A percentile compares a stretch with the other conserved stretches of the same genome.
Evolutionary conservation across 345 rosid species (phyloP).

Genomic region (Reutealis trisperma): DNA sequence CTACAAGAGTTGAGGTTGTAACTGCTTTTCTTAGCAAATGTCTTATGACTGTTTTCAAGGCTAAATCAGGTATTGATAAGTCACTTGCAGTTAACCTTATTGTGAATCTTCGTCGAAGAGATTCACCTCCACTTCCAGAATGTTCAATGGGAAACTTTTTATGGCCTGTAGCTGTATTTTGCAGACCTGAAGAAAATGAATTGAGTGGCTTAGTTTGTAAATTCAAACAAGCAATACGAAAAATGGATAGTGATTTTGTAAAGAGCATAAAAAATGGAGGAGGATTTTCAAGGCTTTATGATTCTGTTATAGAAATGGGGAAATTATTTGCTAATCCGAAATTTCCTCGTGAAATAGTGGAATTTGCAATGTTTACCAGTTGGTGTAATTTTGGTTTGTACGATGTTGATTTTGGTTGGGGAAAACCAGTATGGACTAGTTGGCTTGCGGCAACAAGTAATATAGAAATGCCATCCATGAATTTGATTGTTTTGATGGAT

Average conservation of each 20-base stretch:
- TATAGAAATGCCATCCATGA: background rate
- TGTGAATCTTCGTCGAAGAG: constrained; percentile 35
- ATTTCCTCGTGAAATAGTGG: background rate
- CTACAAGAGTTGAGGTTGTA: constrained; percentile 48
- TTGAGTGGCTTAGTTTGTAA: constrained; percentile 1
- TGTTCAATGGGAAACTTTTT: constrained; percentile 43
- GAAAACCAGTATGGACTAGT: constrained; percentile 25
- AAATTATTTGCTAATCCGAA: background rate
- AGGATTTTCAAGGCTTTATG: background rate
- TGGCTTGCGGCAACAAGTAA: background rate
- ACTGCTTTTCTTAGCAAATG: constrained; percentile 45
- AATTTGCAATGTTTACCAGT: constrained; percentile 21
- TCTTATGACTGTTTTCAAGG: constrained; percentile 29
- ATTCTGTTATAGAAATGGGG: constrained; percentile 1
- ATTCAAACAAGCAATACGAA: constrained; percentile 11
- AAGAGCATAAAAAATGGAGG: constrained; percentile 1
- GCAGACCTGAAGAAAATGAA: background rate
- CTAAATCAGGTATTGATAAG: constrained; percentile 17
- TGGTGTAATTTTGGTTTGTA: constrained; percentile 20
- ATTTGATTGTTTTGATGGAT: constrained; percentile 9
- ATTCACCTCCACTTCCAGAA: constrained; percentile 30
- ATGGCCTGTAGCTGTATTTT: constrained; percentile 11
- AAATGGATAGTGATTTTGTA: constrained; percentile 12
- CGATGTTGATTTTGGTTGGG: constrained; percentile 39
- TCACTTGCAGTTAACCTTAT: constrained; percentile 32